These are phyloP conservation scores for Wickerhamomyces sp. DNA, from an alignment of 1,139 yeast genomes.

Conservation along the genomic window DNA sequence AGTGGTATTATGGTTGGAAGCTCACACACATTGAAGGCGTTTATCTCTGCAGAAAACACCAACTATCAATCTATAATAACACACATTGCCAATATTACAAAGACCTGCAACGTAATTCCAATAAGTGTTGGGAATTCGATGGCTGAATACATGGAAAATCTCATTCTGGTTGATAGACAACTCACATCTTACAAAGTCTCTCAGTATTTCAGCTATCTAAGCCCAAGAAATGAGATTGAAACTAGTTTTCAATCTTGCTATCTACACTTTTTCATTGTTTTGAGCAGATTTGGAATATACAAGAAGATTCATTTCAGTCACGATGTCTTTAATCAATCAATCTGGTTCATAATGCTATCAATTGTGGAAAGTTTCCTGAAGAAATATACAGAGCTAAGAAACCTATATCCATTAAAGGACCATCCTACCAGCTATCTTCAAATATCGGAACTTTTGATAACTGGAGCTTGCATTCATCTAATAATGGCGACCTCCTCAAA, in stretches of 20 bases:
- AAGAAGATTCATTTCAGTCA: conserved; percentile 11
- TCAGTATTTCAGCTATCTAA: conserved; percentile 7
- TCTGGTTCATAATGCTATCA: conserved; percentile 19
- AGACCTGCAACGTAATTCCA: conserved; percentile 16
- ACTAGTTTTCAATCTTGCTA: conserved; percentile 17
- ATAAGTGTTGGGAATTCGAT: conserved; percentile 6
- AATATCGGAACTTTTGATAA: conserved; percentile 11
- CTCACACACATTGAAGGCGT: conserved; percentile 19
- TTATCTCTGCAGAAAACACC: conserved; percentile 19
- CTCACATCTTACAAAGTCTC: conserved; percentile 16
- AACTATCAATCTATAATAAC: conserved; percentile 15
- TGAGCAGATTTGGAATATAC: conserved; percentile 14
- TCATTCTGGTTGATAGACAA: conserved; percentile 18
- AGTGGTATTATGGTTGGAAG: not conserved
- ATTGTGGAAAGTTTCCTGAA: conserved; percentile 17
- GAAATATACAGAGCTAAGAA: conserved; percentile 13
- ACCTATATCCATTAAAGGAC: conserved; percentile 13
- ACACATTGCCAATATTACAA: conserved; percentile 18
- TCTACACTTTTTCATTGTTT: conserved; percentile 11
- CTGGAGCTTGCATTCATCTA: conserved; percentile 9
- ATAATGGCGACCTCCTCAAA: conserved; percentile 9
- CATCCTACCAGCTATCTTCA: conserved; percentile 10
- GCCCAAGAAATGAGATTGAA: conserved; percentile 12
- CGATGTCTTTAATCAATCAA: conserved; percentile 7
- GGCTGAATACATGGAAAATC: conserved; percentile 12